These are phyloP conservation scores for Plasmodium falciparum DNA, from an alignment of 169 alveolate genomes.

Conservation along the genomic window DNA sequence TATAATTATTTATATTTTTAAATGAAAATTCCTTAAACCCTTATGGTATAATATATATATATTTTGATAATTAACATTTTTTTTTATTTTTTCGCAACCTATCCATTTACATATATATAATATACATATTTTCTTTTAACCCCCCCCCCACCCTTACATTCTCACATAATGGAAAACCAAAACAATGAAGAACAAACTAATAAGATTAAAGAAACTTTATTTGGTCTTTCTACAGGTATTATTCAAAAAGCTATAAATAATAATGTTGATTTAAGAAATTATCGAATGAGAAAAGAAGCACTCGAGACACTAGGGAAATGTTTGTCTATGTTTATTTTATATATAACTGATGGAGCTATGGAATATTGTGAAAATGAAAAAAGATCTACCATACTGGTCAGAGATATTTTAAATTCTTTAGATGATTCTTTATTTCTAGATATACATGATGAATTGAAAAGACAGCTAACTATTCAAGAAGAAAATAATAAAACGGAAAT, in stretches of 20 bases:
- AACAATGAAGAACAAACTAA: conserved; percentile 20
- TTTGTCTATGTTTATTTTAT: conserved; percentile 58
- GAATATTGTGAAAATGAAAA: conserved; percentile 67
- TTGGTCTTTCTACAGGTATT: conserved; percentile 43
- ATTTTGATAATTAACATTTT: background rate
- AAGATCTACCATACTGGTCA: conserved; percentile 30
- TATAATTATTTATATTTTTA: too few species aligned
- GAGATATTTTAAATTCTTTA: conserved; percentile 55
- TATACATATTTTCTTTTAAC: background rate
- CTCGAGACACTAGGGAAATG: conserved; percentile 40
- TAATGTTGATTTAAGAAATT: conserved; percentile 32
- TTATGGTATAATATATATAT: too few species aligned
- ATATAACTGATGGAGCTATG: conserved; percentile 69
- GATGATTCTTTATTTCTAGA: conserved; percentile 64
- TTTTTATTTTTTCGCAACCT: background rate
- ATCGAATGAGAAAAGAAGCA: conserved; percentile 52
- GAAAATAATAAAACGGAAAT: conserved; percentile 45
- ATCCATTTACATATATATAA: too few species aligned
- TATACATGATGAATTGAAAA: conserved; percentile 51
- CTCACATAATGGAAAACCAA: conserved; percentile 25
- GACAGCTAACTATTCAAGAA: conserved; percentile 41
- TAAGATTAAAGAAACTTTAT: conserved; percentile 39
- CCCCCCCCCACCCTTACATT: background rate
- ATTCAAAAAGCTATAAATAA: conserved; percentile 43
- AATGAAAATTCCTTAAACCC: too few species aligned